Base-by-base conservation (phyloP, 2,329 filamentous ascomycete genomes). In the Ophiocordyceps sinensis region DNA sequence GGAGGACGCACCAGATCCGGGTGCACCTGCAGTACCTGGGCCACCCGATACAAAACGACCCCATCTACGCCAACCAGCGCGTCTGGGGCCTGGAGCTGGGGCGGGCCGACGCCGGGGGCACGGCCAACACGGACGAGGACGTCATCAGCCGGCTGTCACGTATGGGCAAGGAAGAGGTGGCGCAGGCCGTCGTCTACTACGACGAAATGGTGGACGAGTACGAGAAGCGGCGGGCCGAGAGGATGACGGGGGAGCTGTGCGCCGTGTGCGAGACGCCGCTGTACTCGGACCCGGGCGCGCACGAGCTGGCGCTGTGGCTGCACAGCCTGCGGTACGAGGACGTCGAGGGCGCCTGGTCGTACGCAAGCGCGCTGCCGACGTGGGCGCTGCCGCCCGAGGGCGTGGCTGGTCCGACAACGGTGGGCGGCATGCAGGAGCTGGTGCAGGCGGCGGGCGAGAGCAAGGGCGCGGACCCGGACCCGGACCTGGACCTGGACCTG, bases 21-120 rank as follows among this genome's bases (percentile, higher is more conserved):
- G 91, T 98, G 15, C 91, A 98, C 54, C 71, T 98, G 14, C 91
- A 98, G 57, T 94, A 85, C 59, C 68, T 98, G 4, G 91, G 91
- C 1, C 84, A 96, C 56, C 91, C 91, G 2, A 96, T 98, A 51
- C 80, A 86, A 48, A 98, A 98, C 59, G 91, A 98, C 56, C 91
- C 91, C 8, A 96, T 98, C 51, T 98, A 98, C 60, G 87, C 85
- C 52, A 98, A 98, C 57, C 79, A 85, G 55, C 79, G 79, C 43
- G 91, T 98, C 11, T 98, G 94, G 70, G 91, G 91, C 0, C 68
- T 80, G 1, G 73, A 80, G 10, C 75, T 98, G 0, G 91, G 85
- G 14, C 74, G 63, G 41, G 67, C 73, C 42, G 77, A 81, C 46
- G 65, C 69, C 13, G 81, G 89, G 39, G 77, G 74, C 3, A 70